Evolutionary conservation across 2,329 filamentous ascomycete genomes (phyloP).

Genomic region (Ophiostoma angusticollis): DNA sequence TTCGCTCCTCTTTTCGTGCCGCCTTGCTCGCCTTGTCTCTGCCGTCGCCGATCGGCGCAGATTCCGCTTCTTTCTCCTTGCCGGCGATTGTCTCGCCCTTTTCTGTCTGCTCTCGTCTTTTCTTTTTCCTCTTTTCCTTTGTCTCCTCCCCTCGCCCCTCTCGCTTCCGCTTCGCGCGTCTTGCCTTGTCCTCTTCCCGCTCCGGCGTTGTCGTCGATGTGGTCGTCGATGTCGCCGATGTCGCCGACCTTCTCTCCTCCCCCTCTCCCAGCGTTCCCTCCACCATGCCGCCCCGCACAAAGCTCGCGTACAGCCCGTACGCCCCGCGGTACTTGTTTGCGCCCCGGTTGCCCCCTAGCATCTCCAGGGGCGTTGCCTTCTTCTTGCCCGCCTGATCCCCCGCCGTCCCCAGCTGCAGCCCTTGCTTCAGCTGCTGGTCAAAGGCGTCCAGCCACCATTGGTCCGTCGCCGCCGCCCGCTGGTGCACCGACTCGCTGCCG

Average conservation of each 20-base stretch:
- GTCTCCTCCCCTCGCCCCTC: constrained; percentile 26
- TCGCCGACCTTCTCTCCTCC: neutral
- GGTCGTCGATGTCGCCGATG: constrained; percentile 16
- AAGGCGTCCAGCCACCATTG: constrained; percentile 98
- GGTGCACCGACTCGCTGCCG: constrained; percentile 57
- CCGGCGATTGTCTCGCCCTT: neutral
- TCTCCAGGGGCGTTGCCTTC: constrained; percentile 35
- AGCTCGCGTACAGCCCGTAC: constrained; percentile 65
- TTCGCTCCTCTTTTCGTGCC: constrained; percentile 36
- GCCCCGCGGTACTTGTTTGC: constrained; percentile 45
- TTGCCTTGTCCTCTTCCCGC: constrained; percentile 17
- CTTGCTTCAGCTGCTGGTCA: constrained; percentile 78
- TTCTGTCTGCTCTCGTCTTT: constrained; percentile 10
- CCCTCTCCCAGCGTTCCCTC: constrained; percentile 49
- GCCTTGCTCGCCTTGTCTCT: constrained; percentile 22
- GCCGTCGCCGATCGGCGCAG: too few relatives aligned
- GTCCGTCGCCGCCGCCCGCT: constrained; percentile 52
- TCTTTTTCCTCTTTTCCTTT: constrained; percentile 12
- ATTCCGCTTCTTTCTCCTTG: constrained; percentile 1
- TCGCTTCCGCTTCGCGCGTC: constrained; percentile 11
- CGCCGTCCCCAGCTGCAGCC: constrained; percentile 54
- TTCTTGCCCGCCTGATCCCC: constrained; percentile 30
- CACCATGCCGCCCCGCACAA: constrained; percentile 70
- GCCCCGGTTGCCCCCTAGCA: constrained; percentile 29
- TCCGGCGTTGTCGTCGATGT: constrained; percentile 19